Conservation (phyloP, 106 monocot genomes). For the Dioscorea dumetorum region DNA sequence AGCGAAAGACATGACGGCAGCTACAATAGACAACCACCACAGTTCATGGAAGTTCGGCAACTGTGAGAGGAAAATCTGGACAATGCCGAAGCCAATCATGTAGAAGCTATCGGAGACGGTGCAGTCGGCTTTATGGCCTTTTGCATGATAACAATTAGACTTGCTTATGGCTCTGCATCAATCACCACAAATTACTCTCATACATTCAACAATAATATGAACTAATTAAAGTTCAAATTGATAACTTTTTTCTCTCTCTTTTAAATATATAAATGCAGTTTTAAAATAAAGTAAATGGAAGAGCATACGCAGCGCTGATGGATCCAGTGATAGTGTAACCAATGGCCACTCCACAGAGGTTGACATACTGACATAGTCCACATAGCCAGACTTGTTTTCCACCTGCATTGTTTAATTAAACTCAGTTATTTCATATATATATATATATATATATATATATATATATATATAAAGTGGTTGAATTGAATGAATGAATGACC, state of each 20-base stretch:
- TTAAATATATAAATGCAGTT: not conserved
- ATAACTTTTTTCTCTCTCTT: not conserved
- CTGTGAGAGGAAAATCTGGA: slow-evolving; percentile 59
- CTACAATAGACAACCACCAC: slow-evolving; percentile 57
- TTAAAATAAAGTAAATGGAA: not conserved
- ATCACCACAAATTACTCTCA: no score
- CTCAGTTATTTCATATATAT: not conserved
- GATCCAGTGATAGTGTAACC: slow-evolving; percentile 79
- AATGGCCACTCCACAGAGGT: slow-evolving; percentile 50
- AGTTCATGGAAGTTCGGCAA: slow-evolving; percentile 57
- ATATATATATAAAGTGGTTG: not conserved
- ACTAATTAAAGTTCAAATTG: no score
- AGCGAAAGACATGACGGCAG: slow-evolving; percentile 64
- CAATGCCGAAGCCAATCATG: slow-evolving; percentile 57
- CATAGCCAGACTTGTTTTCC: slow-evolving; percentile 35
- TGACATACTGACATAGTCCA: slow-evolving; percentile 55
- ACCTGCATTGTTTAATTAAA: slow-evolving; percentile 14
- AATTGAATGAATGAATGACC: slow-evolving; percentile 4
- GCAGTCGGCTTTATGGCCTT: slow-evolving; percentile 41
- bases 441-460: no score
- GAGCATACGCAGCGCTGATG: slow-evolving; percentile 54
- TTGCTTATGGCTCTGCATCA: slow-evolving; percentile 53
- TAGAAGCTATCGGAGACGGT: slow-evolving; percentile 24
- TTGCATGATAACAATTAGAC: slow-evolving; percentile 54
- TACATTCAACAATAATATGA: no score